Base-by-base conservation (phyloP, 257 asterid genomes). In the Gentiana straminea region DNA sequence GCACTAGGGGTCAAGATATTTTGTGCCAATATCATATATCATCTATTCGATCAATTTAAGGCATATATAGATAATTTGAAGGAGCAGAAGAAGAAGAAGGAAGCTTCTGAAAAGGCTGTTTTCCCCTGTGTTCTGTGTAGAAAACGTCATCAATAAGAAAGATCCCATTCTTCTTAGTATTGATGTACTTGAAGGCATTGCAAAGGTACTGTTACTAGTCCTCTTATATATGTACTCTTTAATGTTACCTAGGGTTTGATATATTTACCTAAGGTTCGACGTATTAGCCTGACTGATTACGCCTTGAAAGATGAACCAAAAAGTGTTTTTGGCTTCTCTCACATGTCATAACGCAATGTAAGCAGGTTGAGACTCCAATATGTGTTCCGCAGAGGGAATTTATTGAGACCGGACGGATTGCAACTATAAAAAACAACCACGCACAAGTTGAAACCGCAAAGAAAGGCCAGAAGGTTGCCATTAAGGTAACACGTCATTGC, bases 91-190 rank as follows among this genome's bases (percentile, higher is more conserved):
- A 88, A 73, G 85, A 86, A 72, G 72, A 39, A 8, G 45, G 94
- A 92, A 77, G 85, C 91, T 61, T 79, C 95, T 15, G 97, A 87
- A 49, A 95, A 87, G 63, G 97, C 94, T 61, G 99, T 85, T 60
- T 88, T 88, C 64, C 99, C 99, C 52, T 92, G 99, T 70, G 79
- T 88, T 68, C 91, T 92, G 47, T 83, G 77, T 97, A 34, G 76
- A 79, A 61, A 80, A 89, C 62, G 73, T 92, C 55, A 85, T 81
- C 73, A 88, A 88, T 68, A 88, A 81, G 86, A 92, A 92, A 82
- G 94, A 92, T 67, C 99, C 99, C 65, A 92, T 92, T 70, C 83
- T 92, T 64, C 69, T 88, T 79, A 97, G 97, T 15, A 97, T 83
- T 58, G 94, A 92, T 61, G 81, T 92, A 68, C 66, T 85, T 49